phyloP scores from a whole-genome alignment of 768 basidiomycete genomes.

The Boletus tomentosulus region DNA sequence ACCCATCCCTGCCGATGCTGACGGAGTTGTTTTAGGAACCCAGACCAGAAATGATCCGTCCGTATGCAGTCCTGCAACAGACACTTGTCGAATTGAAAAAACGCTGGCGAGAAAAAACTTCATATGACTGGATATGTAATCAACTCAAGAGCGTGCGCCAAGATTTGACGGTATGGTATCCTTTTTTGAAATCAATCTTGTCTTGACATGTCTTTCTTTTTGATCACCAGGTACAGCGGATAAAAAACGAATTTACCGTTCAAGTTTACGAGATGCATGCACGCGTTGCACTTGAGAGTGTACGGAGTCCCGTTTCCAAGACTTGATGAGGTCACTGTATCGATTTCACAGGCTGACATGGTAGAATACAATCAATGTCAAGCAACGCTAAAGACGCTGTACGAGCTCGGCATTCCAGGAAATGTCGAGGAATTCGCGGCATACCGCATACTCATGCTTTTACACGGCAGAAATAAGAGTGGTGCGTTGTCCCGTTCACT shows the following conservation, averaged over 20 bases:
- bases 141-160: slow-evolving; percentile 98
- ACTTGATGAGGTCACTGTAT: slow-evolving; percentile 13
- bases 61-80: slow-evolving; percentile 75
- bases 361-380: slow-evolving; percentile 99
- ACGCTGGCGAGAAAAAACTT: slow-evolving; percentile 74
- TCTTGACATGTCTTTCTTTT: slow-evolving; percentile 10
- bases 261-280: slow-evolving; percentile 98
- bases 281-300: slow-evolving; percentile 91
- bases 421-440: slow-evolving; percentile 95
- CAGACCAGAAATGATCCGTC: slow-evolving; percentile 90
- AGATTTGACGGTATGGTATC: slow-evolving; percentile 83
- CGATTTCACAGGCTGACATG: slow-evolving; percentile 73
- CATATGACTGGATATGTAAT: slow-evolving; percentile 90
- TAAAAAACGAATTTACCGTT: slow-evolving; percentile 97
- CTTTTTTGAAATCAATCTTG: not conserved
- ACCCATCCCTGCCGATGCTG: not conserved
- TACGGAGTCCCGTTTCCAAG: slow-evolving; percentile 34
- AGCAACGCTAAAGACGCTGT: slow-evolving; percentile 81
- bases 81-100: slow-evolving; percentile 84
- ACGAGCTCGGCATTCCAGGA: slow-evolving; percentile 90
- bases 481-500: slow-evolving; percentile 49
- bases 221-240: slow-evolving; percentile 80
- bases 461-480: slow-evolving; percentile 90
- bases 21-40: slow-evolving; percentile 66
- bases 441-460: slow-evolving; percentile 93